Evolutionary conservation across 2,329 filamentous ascomycete species (phyloP).

Genomic region (Calonectria pauciramosa): DNA sequence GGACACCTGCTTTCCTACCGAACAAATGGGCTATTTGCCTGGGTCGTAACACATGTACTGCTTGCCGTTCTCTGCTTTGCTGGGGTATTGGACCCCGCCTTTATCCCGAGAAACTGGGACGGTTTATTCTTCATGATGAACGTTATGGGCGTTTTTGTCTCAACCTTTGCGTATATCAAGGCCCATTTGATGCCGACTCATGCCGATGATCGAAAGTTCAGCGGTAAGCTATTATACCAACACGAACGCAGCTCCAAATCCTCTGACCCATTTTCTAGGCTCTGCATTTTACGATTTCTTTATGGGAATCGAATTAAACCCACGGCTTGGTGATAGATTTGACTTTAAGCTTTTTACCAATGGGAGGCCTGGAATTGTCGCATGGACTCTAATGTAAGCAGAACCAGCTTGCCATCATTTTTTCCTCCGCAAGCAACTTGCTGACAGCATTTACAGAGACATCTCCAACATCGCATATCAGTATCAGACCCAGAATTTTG

Average conservation of each 20-base stretch:
- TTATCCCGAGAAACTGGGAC: constrained; percentile 58
- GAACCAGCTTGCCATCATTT: neutral
- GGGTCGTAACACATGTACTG: constrained; percentile 54
- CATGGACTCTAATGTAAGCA: constrained; percentile 61
- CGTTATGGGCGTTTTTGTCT: constrained; percentile 47
- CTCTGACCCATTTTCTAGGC: constrained; percentile 40
- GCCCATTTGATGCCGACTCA: constrained; percentile 56
- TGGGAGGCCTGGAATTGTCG: constrained; percentile 61
- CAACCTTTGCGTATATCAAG: constrained; percentile 52
- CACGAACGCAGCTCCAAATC: rapidly evolving
- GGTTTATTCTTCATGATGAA: constrained; percentile 56
- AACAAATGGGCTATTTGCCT: constrained; percentile 58
- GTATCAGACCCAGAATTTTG: constrained; percentile 55
- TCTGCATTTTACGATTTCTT: constrained; percentile 59
- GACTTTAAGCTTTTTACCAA: constrained; percentile 64
- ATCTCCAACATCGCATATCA: constrained; percentile 53
- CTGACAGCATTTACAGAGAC: constrained; percentile 35
- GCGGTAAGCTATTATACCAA: constrained; percentile 44
- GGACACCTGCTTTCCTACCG: constrained; percentile 58
- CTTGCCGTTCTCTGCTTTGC: constrained; percentile 43
- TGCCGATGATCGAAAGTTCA: constrained; percentile 58
- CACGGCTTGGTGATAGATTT: constrained; percentile 56
- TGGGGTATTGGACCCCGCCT: constrained; percentile 53
- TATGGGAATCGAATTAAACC: constrained; percentile 62
- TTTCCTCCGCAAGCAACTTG: constrained; percentile 19